phyloP scores from a whole-genome alignment of 1,139 yeast genomes.

The Spencermartinsiella ligniputridi region DNA sequence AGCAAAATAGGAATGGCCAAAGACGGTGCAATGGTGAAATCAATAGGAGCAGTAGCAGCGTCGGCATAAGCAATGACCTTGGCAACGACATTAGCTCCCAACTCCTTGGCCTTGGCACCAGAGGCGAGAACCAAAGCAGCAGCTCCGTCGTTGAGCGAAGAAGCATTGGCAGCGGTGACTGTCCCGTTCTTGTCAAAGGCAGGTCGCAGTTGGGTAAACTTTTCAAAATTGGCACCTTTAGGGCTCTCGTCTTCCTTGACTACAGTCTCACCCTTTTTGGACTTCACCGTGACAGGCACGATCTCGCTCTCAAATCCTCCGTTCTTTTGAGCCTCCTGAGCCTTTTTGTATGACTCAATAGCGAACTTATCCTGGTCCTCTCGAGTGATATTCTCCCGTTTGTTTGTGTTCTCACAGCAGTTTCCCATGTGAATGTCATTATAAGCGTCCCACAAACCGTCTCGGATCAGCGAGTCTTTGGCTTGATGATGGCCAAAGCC shows the following conservation, averaged over 20 bases:
- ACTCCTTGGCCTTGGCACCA: conserved; percentile 62
- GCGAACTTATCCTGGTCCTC: conserved; percentile 57
- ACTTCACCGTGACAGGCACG: conserved; percentile 51
- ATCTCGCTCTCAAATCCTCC: conserved; percentile 52
- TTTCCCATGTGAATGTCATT: conserved; percentile 55
- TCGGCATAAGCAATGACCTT: conserved; percentile 87
- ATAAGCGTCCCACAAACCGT: conserved; percentile 56
- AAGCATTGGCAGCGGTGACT: conserved; percentile 91
- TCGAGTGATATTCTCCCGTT: conserved; percentile 47
- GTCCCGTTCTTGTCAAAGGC: conserved; percentile 90
- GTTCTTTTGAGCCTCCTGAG: conserved; percentile 42
- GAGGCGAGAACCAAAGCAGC: conserved; percentile 84
- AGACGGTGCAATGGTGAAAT: conserved; percentile 91
- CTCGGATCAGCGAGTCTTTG: conserved; percentile 52
- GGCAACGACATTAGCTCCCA: conserved; percentile 63
- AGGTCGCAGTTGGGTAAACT: conserved; percentile 69
- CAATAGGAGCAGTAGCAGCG: conserved; percentile 87
- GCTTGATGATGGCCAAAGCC: conserved; percentile 48
- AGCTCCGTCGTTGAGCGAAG: conserved; percentile 91
- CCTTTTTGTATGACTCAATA: conserved; percentile 48
- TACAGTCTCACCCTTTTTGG: conserved; percentile 46
- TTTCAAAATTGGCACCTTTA: conserved; percentile 61
- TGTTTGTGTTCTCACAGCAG: conserved; percentile 61
- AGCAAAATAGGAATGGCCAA: conserved; percentile 87
- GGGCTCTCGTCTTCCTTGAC: conserved; percentile 65